Percentiles rank a stretch among this genome's conserved stretches.
Conservation (phyloP, 2,329 filamentous ascomycete genomes). For the Sphaerostilbella broomeana region DNA sequence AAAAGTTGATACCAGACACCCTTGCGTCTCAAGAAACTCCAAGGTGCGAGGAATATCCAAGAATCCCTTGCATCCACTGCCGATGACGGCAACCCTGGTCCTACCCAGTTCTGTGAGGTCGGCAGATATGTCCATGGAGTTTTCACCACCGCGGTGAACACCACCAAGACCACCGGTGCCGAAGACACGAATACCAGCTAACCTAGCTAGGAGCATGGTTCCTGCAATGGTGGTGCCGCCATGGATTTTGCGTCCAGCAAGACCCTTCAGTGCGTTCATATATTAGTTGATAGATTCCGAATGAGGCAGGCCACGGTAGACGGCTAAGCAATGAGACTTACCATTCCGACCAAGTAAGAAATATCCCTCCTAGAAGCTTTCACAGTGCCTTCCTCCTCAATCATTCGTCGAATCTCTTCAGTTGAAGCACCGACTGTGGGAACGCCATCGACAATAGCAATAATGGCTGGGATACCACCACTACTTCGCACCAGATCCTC, state of each 20-base stretch:
- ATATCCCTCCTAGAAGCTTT: conserved; percentile 88
- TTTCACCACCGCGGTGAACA: conserved; percentile 83
- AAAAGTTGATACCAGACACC: conserved; percentile 82
- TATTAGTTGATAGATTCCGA: not conserved
- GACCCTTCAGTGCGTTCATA: conserved; percentile 39
- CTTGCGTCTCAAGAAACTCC: conserved; percentile 66
- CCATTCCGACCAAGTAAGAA: conserved; percentile 71
- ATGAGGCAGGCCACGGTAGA: not conserved
- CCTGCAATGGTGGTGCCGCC: conserved; percentile 91
- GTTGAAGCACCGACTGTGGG: conserved; percentile 71
- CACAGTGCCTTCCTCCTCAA: conserved; percentile 58
- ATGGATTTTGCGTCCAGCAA: conserved; percentile 62
- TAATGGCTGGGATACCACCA: conserved; percentile 83
- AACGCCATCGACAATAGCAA: conserved; percentile 78
- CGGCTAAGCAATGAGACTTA: conserved; percentile 33
- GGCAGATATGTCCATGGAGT: conserved; percentile 86
- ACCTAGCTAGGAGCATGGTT: conserved; percentile 81
- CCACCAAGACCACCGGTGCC: conserved; percentile 92
- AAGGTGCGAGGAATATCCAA: conserved; percentile 85
- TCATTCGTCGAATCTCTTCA: conserved; percentile 67
- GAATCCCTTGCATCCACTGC: conserved; percentile 92
- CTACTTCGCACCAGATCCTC: conserved; percentile 74
- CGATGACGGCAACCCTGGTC: conserved; percentile 81
- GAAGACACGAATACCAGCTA: conserved; percentile 87
- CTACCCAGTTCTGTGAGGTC: conserved; percentile 90